A percentile compares a stretch with the other conserved stretches of the same genome.
phyloP scores from a whole-genome alignment of 768 basidiomycete species.

The Amanita rimosa region DNA sequence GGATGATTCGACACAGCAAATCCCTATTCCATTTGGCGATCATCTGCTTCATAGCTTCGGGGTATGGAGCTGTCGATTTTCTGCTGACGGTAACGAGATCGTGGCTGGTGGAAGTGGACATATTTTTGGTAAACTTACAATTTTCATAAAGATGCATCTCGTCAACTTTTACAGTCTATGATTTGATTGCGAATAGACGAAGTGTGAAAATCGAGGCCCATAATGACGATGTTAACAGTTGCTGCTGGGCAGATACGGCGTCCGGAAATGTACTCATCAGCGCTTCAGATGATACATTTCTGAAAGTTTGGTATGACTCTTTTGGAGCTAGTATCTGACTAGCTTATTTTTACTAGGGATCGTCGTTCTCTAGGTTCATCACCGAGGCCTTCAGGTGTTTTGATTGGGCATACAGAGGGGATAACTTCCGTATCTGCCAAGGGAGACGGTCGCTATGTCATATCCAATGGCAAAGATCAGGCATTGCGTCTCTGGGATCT shows the following conservation, averaged over 20 bases:
- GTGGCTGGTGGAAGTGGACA: slow-evolving; percentile 85
- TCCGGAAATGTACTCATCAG: slow-evolving; percentile 93
- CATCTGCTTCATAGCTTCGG: slow-evolving; percentile 40
- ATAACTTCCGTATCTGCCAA: slow-evolving; percentile 93
- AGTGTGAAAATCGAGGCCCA: slow-evolving; percentile 86
- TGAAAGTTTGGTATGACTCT: slow-evolving; percentile 81
- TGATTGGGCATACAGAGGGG: slow-evolving; percentile 94
- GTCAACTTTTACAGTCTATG: slow-evolving; percentile 55
- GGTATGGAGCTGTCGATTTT: slow-evolving; percentile 94
- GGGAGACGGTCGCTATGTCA: slow-evolving; percentile 90
- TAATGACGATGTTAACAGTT: slow-evolving; percentile 84
- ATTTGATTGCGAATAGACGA: slow-evolving; percentile 68
- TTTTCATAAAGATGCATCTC: neutral
- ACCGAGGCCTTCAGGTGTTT: slow-evolving; percentile 79
- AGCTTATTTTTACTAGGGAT: slow-evolving; percentile 32
- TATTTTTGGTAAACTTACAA: slow-evolving; percentile 41
- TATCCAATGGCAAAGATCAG: slow-evolving; percentile 96
- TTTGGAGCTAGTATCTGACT: slow-evolving; percentile 35
- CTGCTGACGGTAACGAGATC: slow-evolving; percentile 91
- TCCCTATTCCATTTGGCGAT: slow-evolving; percentile 50
- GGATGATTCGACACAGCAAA: slow-evolving; percentile 49
- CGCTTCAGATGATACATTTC: slow-evolving; percentile 87
- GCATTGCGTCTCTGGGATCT: slow-evolving; percentile 87
- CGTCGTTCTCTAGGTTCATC: slow-evolving; percentile 42
- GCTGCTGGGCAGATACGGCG: slow-evolving; percentile 89